A percentile compares a stretch with the other conserved stretches of the same genome.
Conservation (phyloP, 345 rosid genomes). For the Salix dunnii region DNA sequence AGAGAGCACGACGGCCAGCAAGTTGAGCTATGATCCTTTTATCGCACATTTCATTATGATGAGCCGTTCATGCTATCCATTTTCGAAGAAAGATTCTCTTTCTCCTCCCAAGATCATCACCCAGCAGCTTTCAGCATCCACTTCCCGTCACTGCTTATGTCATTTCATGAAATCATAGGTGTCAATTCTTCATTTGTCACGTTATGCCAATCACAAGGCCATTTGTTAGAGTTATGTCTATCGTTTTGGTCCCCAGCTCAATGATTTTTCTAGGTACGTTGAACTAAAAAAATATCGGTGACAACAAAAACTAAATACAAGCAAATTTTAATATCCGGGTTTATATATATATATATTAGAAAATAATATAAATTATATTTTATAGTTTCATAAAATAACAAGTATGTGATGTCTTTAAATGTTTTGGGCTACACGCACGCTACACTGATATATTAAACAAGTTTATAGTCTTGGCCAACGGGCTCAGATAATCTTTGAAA, state of each 20-base stretch:
- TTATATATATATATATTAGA: no score
- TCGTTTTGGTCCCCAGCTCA: background rate
- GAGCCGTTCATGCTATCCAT: background rate
- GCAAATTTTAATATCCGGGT: no score
- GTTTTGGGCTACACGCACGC: no score
- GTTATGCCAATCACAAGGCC: background rate
- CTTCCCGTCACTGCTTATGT: slow-evolving; percentile 20
- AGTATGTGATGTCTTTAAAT: no score
- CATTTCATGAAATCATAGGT: background rate
- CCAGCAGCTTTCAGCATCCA: background rate
- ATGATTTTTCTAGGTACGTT: background rate
- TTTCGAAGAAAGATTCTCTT: background rate
- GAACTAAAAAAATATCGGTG: no score
- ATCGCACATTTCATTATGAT: background rate
- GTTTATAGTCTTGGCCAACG: no score
- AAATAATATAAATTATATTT: no score
- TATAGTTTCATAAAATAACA: no score
- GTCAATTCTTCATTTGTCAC: background rate
- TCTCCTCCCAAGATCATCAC: background rate
- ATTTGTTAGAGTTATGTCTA: background rate
- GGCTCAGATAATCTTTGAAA: no score
- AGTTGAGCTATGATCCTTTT: background rate
- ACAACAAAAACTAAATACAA: no score
- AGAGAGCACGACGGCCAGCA: background rate
- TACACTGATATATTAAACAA: no score